A percentile compares a stretch with the other conserved stretches of the same genome.
These are phyloP conservation scores for Lagerstroemia speciosa DNA, from an alignment of 345 rosid species.

Conservation along the genomic window DNA sequence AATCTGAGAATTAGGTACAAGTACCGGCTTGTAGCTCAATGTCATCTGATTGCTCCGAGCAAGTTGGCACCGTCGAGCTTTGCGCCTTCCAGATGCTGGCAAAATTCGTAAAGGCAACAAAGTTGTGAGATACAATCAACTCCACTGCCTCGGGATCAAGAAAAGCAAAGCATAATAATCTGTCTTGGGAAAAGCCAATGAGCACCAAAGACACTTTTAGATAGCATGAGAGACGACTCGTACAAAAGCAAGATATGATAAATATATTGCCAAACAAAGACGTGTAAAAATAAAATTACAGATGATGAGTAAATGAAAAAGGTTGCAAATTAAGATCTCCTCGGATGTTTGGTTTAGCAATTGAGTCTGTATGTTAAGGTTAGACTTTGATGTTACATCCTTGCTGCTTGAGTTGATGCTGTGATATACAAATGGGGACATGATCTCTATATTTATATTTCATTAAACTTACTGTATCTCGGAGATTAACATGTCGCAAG, in stretches of 20 bases:
- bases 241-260: background rate
- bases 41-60: constrained; percentile 64
- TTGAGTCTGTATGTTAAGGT: background rate
- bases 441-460: background rate
- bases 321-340: background rate
- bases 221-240: background rate
- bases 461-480: constrained; percentile 57
- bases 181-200: background rate
- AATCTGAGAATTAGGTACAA: background rate
- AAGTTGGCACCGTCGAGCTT: constrained; percentile 86
- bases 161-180: background rate
- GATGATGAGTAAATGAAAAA: background rate
- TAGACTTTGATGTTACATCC: background rate
- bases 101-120: background rate
- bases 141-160: background rate
- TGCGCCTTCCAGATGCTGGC: constrained; percentile 75
- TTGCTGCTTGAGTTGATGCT: background rate
- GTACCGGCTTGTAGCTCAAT: background rate
- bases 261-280: background rate
- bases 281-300: background rate
- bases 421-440: background rate
- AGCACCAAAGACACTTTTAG: background rate
- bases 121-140: background rate
- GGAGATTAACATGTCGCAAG: constrained; percentile 74
- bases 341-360: background rate